Evolutionary conservation across 2,329 filamentous ascomycete species (phyloP), one percentile per base, ranked within the genome.

Genomic region (Massarina eburnea): DNA sequence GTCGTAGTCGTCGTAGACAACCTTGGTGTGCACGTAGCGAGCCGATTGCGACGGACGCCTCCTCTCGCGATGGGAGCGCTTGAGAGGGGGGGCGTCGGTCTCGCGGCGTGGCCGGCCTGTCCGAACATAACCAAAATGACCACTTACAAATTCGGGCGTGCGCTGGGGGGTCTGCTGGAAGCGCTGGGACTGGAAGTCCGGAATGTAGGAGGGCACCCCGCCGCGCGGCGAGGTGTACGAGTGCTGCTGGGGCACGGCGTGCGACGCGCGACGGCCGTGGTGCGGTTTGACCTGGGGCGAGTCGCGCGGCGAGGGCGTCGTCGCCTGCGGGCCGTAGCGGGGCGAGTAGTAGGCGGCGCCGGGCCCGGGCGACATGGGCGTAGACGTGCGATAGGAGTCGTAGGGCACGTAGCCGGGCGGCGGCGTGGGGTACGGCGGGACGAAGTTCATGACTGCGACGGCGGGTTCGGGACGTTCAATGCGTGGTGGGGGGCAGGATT

Each of bases 101-200:
- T 67, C 62, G 64, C 64, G 66, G 48, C 66, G 64, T 60, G 57
- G 64, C 61, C 66, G 62, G 66, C 68, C 71, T 58, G 67, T 61
- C 69, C 70, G 70, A 62, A 66, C 70, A 72, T 74, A 78, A 77
- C 76, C 78, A 55, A 66, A 66, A 68, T 61, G 54, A 45, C 51
- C 57, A 85, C 82, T 85, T 84, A 85, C 82, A 84, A 81, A 79
- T 72, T 84, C 80, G 69, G 73, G 63, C 70, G 80, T 76, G 72
- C 72, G 79, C 74, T 72, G 76, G 68, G 73, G 75, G 68, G 75
- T 79, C 70, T 68, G 77, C 69, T 62, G 60, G 49, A 59, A 55
- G 69, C 62, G 66, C 46, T 59, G 62, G 26, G 63, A 55, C 37
- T 55, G 21, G 48, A 74, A 77, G 46, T 68, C 66, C 41, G 73